Conservation (phyloP, 2,329 filamentous ascomycete species). For the Zymoseptoria pseudotritici region DNA sequence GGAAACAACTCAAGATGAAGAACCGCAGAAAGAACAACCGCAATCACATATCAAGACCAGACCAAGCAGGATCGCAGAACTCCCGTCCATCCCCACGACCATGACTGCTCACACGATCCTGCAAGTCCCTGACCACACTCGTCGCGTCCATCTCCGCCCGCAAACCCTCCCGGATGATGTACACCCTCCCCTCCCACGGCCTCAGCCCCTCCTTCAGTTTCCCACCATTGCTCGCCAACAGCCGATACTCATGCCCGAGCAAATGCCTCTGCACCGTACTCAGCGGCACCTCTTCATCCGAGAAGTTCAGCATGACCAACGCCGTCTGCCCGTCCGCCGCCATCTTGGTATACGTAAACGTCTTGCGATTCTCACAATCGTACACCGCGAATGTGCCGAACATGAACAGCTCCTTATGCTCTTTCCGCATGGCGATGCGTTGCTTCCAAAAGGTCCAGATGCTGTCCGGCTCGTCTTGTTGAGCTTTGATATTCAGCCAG, state of each 20-base stretch:
- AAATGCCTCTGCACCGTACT: slow-evolving; percentile 17
- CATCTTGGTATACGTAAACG: slow-evolving; percentile 45
- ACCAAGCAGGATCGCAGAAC: too few species aligned
- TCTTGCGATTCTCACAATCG: slow-evolving; percentile 43
- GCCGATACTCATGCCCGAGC: slow-evolving; percentile 13
- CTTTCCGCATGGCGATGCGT: slow-evolving; percentile 47
- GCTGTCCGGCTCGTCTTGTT: slow-evolving; percentile 43
- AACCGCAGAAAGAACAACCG: neutral
- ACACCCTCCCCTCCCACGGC: slow-evolving; percentile 33
- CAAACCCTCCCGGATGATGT: slow-evolving; percentile 21
- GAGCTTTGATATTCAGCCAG: slow-evolving; percentile 54
- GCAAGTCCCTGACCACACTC: slow-evolving; percentile 7
- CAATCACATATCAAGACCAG: too few species aligned
- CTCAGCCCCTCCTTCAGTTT: slow-evolving; percentile 20
- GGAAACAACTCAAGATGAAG: too few species aligned
- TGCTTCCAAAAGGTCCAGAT: slow-evolving; percentile 55
- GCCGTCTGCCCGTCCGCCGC: slow-evolving; percentile 23
- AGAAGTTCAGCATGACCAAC: slow-evolving; percentile 35
- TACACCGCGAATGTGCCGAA: slow-evolving; percentile 58
- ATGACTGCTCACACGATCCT: slow-evolving; percentile 3
- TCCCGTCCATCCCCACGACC: too few species aligned
- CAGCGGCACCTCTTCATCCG: slow-evolving; percentile 19
- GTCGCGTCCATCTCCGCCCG: neutral
- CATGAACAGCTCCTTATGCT: slow-evolving; percentile 55
- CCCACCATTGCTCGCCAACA: slow-evolving; percentile 41